These are phyloP conservation scores for Fusarium oligoseptatum DNA, from an alignment of 2,329 filamentous ascomycete genomes.

Conservation along the genomic window DNA sequence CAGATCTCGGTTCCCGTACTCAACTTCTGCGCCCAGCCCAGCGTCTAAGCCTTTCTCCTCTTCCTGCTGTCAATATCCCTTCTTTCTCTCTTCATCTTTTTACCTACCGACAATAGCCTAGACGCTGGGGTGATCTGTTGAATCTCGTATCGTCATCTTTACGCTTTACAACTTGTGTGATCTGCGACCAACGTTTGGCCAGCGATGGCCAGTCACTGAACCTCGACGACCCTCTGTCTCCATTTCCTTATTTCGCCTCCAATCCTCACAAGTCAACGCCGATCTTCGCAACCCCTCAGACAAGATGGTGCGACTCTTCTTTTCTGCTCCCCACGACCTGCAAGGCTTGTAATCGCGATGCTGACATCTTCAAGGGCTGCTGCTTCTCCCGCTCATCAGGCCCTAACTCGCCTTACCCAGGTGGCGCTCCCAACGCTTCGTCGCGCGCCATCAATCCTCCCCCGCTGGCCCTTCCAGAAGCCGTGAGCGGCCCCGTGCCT, in stretches of 20 bases:
- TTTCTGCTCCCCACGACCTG: neutral
- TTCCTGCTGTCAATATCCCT: conserved; percentile 7
- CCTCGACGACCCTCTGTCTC: conserved; percentile 22
- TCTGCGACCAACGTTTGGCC: conserved; percentile 29
- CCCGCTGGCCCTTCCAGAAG: conserved; percentile 50
- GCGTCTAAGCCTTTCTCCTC: conserved; percentile 5
- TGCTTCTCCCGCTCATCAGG: conserved; percentile 67
- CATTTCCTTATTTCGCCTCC: conserved; percentile 29
- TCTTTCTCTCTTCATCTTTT: neutral
- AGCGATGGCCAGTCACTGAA: conserved; percentile 42
- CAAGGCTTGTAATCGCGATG: neutral
- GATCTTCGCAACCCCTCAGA: conserved; percentile 21
- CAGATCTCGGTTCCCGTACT: conserved; percentile 34
- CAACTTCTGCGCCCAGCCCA: conserved; percentile 15
- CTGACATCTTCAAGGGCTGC: conserved; percentile 61
- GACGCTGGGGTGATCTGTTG: neutral
- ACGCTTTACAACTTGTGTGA: conserved; percentile 8
- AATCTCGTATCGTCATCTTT: conserved; percentile 1
- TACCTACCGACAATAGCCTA: neutral
- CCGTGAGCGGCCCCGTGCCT: conserved; percentile 40
- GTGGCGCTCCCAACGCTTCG: conserved; percentile 63
- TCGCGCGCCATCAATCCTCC: conserved; percentile 66
- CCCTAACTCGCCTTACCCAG: conserved; percentile 67
- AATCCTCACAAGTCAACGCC: conserved; percentile 25
- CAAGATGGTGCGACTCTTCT: conserved; percentile 38